Percentiles rank a stretch among this genome's conserved stretches.
Evolutionary conservation across 139 green algal genomes (phyloP).

Genomic region (Astrephomene gubernaculifera): DNA sequence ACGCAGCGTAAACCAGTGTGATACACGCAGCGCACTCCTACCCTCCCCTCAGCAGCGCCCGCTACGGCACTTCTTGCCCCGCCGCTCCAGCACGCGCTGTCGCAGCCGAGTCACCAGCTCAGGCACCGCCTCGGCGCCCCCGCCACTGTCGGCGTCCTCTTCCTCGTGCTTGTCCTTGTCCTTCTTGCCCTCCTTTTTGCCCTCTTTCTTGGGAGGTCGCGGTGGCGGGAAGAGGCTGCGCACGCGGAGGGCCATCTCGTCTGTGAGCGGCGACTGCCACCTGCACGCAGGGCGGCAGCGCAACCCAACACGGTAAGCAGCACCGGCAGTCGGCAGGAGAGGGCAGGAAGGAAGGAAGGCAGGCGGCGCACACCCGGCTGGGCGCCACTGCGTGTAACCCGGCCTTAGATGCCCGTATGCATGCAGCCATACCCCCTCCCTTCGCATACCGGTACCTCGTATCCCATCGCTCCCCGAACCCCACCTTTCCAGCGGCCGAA

Average conservation of each 20-base stretch:
- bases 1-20: too few relatives aligned
- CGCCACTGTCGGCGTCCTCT: background rate
- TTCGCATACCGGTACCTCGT: background rate
- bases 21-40: too few relatives aligned
- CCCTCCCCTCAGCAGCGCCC: too few relatives aligned
- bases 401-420: too few relatives aligned
- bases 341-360: too few relatives aligned
- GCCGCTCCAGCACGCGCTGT: background rate
- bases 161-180: background rate
- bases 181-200: too few relatives aligned
- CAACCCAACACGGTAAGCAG: too few relatives aligned
- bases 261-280: conserved; percentile 10
- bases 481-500: conserved; percentile 35
- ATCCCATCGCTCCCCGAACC: background rate
- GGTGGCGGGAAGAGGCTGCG: background rate
- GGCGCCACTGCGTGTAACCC: too few relatives aligned
- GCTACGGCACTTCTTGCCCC: background rate
- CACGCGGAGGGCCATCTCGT: background rate
- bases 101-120: conserved; percentile 29
- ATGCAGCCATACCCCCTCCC: too few relatives aligned
- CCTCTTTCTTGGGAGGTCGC: background rate
- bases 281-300: too few relatives aligned
- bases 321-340: too few relatives aligned
- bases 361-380: too few relatives aligned
- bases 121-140: background rate